Base-by-base conservation (phyloP, 257 asterid species). In the Avicennia marina region DNA sequence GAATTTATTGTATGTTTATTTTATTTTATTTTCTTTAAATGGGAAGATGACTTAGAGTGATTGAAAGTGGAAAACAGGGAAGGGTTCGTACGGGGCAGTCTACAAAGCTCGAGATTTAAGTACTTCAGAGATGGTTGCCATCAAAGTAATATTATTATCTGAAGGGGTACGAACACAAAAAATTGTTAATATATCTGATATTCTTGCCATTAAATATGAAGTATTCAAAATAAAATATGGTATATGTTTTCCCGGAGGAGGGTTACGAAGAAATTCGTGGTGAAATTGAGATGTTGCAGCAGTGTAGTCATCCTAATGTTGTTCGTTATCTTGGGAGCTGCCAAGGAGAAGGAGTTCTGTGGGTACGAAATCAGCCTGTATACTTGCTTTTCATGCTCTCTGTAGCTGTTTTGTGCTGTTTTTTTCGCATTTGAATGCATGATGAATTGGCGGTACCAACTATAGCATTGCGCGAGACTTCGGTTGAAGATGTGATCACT, bases 221-320 rank as follows among this genome's bases (percentile, higher is more conserved):
- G 4, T 24, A 34, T 64, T 59, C 7, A 27, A 50, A 36, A 63
- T 17, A 20, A 49, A 21, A 34, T 58, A 48, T n/a, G 55, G 71
- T 45, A 39, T 34, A 34, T 45, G 57, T 36, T 56, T 39, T 74
- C 33, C 77, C 88, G 98, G 98, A 93, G 85, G 97, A 93, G 69
- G 97, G 97, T 45, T 93, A 93, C 66, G 98, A 93, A 74, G 98
- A 93, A 73, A 86, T 93, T 66, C 85, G 90, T 21, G 95, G 96
- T 62, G 98, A 91, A 78, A 88, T 91, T 63, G 98, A 88, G 87
- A 91, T 91, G 98, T 53, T 91, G 81, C 98, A 93, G 78, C 98
- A 93, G 62, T 93, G 98, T 64, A 93, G 87, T 74, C 97, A 93
- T 82, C 98, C 98, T 57, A 93, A 93, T 74, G 98, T 93, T 67